Conservation (phyloP, 768 basidiomycete species). For the Mycena rosella region DNA sequence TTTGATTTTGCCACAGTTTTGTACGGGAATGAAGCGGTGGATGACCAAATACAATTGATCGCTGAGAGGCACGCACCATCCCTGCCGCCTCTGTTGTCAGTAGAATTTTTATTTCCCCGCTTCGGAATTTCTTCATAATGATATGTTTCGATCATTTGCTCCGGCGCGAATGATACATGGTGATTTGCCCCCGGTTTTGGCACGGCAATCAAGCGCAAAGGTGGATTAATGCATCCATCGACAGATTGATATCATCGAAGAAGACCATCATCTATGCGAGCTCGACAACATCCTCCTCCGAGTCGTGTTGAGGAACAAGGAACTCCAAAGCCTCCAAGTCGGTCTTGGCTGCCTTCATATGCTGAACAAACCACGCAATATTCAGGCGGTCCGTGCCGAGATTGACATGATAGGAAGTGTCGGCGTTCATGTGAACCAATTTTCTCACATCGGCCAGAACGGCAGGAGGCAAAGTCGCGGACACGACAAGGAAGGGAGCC, state of each 20-base stretch:
- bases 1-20: background rate
- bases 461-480: background rate
- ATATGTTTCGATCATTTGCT: background rate
- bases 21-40: background rate
- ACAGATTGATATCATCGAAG: background rate
- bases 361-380: background rate
- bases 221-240: background rate
- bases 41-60: background rate
- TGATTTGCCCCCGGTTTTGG: background rate
- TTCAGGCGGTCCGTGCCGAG: background rate
- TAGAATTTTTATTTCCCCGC: conserved; percentile 41
- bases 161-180: background rate
- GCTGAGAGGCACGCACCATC: conserved; percentile 39
- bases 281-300: background rate
- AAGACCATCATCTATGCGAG: background rate
- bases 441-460: background rate
- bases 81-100: conserved; percentile 47
- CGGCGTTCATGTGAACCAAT: background rate
- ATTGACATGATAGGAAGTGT: background rate
- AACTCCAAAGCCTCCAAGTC: background rate
- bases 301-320: background rate
- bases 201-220: background rate
- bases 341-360: background rate
- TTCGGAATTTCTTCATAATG: conserved; percentile 35
- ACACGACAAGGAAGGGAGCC: background rate